phyloP scores from a whole-genome alignment of 371 early-diverging fungal genomes.

The Apophysomyces sp. region DNA sequence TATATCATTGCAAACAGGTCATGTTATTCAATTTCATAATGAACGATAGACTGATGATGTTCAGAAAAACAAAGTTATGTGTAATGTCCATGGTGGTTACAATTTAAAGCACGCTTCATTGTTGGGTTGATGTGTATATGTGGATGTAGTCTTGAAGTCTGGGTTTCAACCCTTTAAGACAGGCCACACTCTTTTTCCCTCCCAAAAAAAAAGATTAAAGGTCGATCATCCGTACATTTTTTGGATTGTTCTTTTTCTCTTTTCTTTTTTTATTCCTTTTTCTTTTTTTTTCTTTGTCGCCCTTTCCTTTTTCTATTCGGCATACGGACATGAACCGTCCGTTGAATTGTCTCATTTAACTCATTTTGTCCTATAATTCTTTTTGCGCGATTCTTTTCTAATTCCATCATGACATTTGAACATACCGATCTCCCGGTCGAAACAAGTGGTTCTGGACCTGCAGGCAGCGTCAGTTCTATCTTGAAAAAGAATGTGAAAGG shows the following conservation, averaged over 20 bases:
- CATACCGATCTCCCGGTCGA: neutral
- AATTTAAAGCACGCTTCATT: neutral
- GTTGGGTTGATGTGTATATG: neutral
- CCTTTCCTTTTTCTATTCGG: slow-evolving; percentile 7
- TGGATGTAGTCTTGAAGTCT: neutral
- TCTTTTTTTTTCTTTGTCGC: neutral
- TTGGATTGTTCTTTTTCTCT: neutral
- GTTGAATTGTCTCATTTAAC: neutral
- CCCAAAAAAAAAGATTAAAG: too few species aligned
- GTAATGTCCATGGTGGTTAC: neutral
- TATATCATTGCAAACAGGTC: neutral
- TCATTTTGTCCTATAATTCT: neutral
- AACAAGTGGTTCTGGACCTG: neutral
- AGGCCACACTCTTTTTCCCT: neutral
- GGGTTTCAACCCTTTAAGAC: slow-evolving; percentile 1
- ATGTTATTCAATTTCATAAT: neutral
- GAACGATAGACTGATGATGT: neutral
- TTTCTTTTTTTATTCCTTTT: neutral
- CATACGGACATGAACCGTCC: neutral
- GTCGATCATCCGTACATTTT: too few species aligned
- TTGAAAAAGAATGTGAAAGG: slow-evolving; percentile 6
- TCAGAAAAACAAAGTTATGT: neutral
- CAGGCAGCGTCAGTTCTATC: neutral
- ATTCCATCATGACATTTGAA: neutral
- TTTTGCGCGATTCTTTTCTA: slow-evolving; percentile 4